These are phyloP conservation scores for Naematelia aurantialba DNA, from an alignment of 768 basidiomycete species.

Conservation along the genomic window DNA sequence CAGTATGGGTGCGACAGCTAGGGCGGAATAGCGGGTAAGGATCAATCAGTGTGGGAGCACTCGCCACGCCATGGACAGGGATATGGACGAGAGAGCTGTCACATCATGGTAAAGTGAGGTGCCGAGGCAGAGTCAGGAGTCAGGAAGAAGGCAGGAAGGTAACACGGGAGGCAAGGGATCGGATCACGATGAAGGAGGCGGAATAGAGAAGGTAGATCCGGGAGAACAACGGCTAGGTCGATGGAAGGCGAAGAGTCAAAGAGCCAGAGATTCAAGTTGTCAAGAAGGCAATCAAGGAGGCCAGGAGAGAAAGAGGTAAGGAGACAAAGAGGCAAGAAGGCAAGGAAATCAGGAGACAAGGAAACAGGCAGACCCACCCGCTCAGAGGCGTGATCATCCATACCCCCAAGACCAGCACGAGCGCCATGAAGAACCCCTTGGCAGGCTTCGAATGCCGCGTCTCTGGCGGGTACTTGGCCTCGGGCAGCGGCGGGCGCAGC, in stretches of 20 bases:
- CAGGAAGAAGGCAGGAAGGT: background rate
- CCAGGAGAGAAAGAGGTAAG: background rate
- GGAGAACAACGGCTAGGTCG: too few relatives aligned
- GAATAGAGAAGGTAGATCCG: background rate
- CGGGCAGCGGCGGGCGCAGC: constrained; percentile 19
- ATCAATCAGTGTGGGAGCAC: too few relatives aligned
- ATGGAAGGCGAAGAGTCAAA: too few relatives aligned
- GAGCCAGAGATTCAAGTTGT: too few relatives aligned
- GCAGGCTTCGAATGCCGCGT: constrained; percentile 18
- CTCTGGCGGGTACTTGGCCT: constrained; percentile 29
- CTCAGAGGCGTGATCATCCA: constrained; percentile 40
- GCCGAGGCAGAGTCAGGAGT: background rate
- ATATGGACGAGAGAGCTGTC: too few relatives aligned
- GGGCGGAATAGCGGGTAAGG: too few relatives aligned
- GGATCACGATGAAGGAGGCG: background rate
- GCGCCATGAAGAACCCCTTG: constrained; percentile 31
- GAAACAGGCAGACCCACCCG: constrained; percentile 18
- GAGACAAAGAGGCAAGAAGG: background rate
- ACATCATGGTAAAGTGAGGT: background rate
- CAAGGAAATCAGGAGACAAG: background rate
- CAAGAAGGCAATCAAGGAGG: too few relatives aligned
- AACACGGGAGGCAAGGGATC: background rate
- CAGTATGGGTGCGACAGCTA: too few relatives aligned
- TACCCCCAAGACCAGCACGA: constrained; percentile 30
- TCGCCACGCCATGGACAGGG: too few relatives aligned